Conservation (phyloP, 2,329 filamentous ascomycete genomes). For the Diplodia corticola region DNA sequence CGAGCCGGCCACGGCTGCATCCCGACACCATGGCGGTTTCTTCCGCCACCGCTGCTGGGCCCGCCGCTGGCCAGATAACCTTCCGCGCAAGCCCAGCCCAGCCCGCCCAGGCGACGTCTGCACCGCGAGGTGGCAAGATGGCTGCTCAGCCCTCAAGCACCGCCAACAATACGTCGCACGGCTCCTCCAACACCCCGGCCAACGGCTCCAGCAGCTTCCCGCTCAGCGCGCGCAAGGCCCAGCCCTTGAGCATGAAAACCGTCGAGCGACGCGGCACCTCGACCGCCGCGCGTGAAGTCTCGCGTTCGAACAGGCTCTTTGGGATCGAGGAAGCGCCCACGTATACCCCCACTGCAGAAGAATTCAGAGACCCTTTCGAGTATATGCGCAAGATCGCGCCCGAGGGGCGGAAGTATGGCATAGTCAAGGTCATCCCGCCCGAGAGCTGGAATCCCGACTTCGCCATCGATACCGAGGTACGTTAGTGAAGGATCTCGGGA, state of each 20-base stretch:
- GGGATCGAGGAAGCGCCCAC: slow-evolving; percentile 87
- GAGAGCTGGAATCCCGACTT: slow-evolving; percentile 93
- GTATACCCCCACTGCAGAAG: slow-evolving; percentile 85
- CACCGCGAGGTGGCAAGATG: slow-evolving; percentile 29
- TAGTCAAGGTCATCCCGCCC: slow-evolving; percentile 94
- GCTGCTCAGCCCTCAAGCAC: slow-evolving; percentile 31
- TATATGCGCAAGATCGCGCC: slow-evolving; percentile 91
- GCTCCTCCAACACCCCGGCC: slow-evolving; percentile 17
- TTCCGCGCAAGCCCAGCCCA: slow-evolving; percentile 39
- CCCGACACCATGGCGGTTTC: slow-evolving; percentile 39
- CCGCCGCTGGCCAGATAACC: slow-evolving; percentile 33
- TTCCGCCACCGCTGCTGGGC: slow-evolving; percentile 36
- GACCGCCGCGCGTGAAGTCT: slow-evolving; percentile 71
- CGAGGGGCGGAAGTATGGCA: slow-evolving; percentile 83
- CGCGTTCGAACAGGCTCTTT: slow-evolving; percentile 78
- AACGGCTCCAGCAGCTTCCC: slow-evolving; percentile 51
- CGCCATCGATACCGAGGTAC: slow-evolving; percentile 94
- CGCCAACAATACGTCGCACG: slow-evolving; percentile 22
- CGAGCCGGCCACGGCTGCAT: slow-evolving; percentile 20
- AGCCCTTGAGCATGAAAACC: slow-evolving; percentile 78
- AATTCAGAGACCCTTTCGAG: slow-evolving; percentile 90
- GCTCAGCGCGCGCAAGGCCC: slow-evolving; percentile 64
- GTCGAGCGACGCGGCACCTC: slow-evolving; percentile 89
- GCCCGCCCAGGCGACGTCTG: slow-evolving; percentile 22
- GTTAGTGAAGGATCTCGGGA: slow-evolving; percentile 30